Percentiles rank a stretch among this genome's conserved stretches.
Conservation (phyloP, 1,139 yeast genomes). For the Nadsonia starkeyi-henricii region DNA sequence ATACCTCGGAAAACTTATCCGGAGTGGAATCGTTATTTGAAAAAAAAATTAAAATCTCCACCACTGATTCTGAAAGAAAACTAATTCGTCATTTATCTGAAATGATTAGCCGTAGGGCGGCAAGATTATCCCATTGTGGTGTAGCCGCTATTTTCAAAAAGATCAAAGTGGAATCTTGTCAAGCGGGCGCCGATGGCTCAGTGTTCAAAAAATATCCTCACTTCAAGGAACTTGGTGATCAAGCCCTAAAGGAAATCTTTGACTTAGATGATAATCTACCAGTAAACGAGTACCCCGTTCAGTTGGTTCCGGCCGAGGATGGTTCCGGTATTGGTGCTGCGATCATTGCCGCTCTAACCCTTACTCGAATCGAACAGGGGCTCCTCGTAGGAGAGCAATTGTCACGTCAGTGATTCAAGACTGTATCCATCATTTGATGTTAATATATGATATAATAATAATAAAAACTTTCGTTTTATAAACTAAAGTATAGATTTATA, state of each 20-base stretch:
- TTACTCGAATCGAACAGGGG: slow-evolving; percentile 57
- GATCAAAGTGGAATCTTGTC: slow-evolving; percentile 64
- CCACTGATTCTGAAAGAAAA: slow-evolving; percentile 70
- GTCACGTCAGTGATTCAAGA: too few species aligned
- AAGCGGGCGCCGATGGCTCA: slow-evolving; percentile 96
- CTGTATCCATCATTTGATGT: too few species aligned
- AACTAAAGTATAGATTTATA: too few species aligned
- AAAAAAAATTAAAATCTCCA: slow-evolving; percentile 40
- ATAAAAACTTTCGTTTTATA: too few species aligned
- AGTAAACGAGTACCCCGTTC: slow-evolving; percentile 53
- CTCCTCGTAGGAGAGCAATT: slow-evolving; percentile 47
- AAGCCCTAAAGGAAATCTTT: slow-evolving; percentile 78
- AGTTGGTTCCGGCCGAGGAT: slow-evolving; percentile 85
- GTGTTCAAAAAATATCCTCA: slow-evolving; percentile 88
- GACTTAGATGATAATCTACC: slow-evolving; percentile 48
- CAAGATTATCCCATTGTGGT: slow-evolving; percentile 88
- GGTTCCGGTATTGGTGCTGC: slow-evolving; percentile 99
- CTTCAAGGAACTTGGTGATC: slow-evolving; percentile 79
- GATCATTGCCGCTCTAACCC: slow-evolving; percentile 86
- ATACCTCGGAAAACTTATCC: slow-evolving; percentile 72
- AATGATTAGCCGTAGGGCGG: slow-evolving; percentile 81
- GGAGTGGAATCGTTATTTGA: slow-evolving; percentile 60
- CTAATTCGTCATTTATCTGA: slow-evolving; percentile 74
- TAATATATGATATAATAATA: too few species aligned
- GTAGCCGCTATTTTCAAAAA: slow-evolving; percentile 88